Conservation (phyloP, 1,139 yeast species). For the Magnusiomyces magnusii region DNA sequence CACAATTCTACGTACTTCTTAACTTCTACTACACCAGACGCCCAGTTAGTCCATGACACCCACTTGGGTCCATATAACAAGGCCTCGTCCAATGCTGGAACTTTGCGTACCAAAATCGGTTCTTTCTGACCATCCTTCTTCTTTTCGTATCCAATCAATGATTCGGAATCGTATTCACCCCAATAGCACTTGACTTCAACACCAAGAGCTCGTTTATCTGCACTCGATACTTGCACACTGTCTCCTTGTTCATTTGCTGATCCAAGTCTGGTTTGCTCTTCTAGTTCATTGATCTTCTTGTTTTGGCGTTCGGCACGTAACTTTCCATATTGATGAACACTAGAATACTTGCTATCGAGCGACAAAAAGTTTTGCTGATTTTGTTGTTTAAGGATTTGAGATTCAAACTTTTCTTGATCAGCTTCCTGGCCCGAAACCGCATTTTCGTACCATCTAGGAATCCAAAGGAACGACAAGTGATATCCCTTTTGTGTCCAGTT, state of each 20-base stretch:
- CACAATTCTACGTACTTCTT: constrained; percentile 39
- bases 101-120: constrained; percentile 32
- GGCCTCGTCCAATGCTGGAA: constrained; percentile 67
- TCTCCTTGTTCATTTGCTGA: not conserved
- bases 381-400: not conserved
- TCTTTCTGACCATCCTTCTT: not conserved
- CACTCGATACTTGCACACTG: constrained; percentile 3
- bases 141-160: constrained; percentile 33
- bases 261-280: not conserved
- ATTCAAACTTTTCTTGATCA: not conserved
- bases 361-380: not conserved
- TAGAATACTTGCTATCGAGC: not conserved
- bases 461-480: constrained; percentile 68
- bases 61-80: constrained; percentile 56
- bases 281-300: not conserved
- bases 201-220: constrained; percentile 36
- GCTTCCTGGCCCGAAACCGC: constrained; percentile 28
- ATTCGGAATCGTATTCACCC: constrained; percentile 55
- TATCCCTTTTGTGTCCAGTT: constrained; percentile 48
- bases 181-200: constrained; percentile 58
- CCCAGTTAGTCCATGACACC: constrained; percentile 57
- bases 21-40: constrained; percentile 58
- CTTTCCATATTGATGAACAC: not conserved
- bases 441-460: constrained; percentile 53
- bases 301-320: not conserved